These are phyloP conservation scores for Strigomonas galati DNA, from an alignment of 208 protist genomes.

Conservation along the genomic window DNA sequence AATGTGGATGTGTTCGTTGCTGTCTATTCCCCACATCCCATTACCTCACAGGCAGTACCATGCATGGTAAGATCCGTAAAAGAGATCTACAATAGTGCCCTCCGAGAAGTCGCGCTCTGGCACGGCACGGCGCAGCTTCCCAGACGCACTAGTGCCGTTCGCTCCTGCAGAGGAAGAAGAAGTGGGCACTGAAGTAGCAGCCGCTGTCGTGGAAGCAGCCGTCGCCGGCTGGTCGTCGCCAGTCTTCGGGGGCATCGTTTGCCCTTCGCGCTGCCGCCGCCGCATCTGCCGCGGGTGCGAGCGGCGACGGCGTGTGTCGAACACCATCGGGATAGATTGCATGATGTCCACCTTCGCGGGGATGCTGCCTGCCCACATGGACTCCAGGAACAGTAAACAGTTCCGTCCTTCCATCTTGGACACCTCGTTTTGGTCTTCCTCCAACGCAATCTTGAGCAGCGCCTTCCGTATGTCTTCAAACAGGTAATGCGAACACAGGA, in stretches of 20 bases:
- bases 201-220: background rate
- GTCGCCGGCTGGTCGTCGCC: background rate
- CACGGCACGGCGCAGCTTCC: background rate
- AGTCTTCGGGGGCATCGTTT: background rate
- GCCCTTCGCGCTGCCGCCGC: conserved; percentile 12
- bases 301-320: conserved; percentile 27
- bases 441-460: conserved; percentile 17
- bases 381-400: conserved; percentile 36
- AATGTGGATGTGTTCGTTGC: too few species aligned
- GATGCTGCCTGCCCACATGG: conserved; percentile 33
- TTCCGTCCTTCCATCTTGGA: conserved; percentile 12
- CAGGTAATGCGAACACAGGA: conserved; percentile 39
- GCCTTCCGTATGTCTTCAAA: conserved; percentile 39
- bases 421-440: conserved; percentile 12
- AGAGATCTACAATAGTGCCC: conserved; percentile 30
- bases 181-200: background rate
- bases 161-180: background rate
- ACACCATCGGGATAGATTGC: conserved; percentile 22
- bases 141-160: background rate
- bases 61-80: conserved; percentile 40
- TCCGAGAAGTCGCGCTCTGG: conserved; percentile 19
- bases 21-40: too few species aligned
- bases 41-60: conserved; percentile 51
- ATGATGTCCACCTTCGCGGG: conserved; percentile 30
- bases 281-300: conserved; percentile 25